Base-by-base conservation (phyloP, 2,329 filamentous ascomycete genomes). In the Talaromyces piceae region DNA sequence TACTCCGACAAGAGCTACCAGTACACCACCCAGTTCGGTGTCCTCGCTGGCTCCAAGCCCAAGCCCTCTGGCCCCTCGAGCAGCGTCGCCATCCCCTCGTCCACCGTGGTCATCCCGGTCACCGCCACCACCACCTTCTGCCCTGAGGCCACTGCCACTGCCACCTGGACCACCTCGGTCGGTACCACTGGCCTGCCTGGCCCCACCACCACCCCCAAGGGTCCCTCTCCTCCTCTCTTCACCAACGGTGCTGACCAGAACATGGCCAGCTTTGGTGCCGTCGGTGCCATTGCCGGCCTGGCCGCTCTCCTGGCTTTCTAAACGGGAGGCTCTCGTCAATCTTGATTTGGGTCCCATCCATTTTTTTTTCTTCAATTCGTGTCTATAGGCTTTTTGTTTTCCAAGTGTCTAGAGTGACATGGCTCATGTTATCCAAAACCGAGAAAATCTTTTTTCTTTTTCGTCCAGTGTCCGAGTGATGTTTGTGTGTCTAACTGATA, bases 11-110 rank as follows among this genome's bases (percentile, higher is more conserved):
- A 80, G 63, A 67, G 77, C 62, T 84, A 80, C 75, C 81, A 84
- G 64, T 81, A 75, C 68, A 77, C 76, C 41, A 78, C 77, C 53
- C 80, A 83, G 66, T 83, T 83, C 70, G 81, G 81, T 60, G 74
- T 84, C 69, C 47, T 50, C 12, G 52, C 47, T 22, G 48, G 30
- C 30, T 25, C 33, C 22, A 27, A 28, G 22, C 51, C 62, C 50
- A 67, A 67, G 58, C 39, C 57, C 22, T 33, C 57, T 28, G 30
- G 53, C 25, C 50, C 49, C 12, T 45, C 54, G 26, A 45, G 53
- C 20, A 37, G 52, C 33, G 41, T 54, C 45, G 31, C 54, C 20
- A 41, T 53, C 37, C 23, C 44, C 6, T 45, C 52, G 20, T 50
- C 56, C 31, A 50, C 47, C 7, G 37, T 45, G n/a, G 45, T 44